Percentiles rank a stretch among this genome's conserved stretches.
Evolutionary conservation across 805 yeast species (phyloP).

Genomic region (Metschnikowia baotianmanensis): DNA sequence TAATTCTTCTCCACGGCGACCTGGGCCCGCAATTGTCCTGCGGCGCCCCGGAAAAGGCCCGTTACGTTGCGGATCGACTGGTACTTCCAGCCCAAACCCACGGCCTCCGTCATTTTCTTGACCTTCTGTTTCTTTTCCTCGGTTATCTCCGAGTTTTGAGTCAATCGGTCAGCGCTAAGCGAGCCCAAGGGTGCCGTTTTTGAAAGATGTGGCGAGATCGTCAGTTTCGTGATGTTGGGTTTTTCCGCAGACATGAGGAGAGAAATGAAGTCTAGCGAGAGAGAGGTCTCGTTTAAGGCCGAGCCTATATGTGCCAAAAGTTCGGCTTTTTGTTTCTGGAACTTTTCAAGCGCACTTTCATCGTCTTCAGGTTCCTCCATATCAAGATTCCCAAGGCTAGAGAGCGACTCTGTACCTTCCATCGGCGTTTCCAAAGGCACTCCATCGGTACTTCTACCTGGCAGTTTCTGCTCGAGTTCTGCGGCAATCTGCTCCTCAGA

Average conservation of each 20-base stretch:
- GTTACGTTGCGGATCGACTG: slow-evolving; percentile 62
- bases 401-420: not conserved
- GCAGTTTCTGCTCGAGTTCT: slow-evolving; percentile 37
- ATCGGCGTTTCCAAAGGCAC: slow-evolving; percentile 3
- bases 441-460: slow-evolving; percentile 7
- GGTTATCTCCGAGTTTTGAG: slow-evolving; percentile 18
- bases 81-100: slow-evolving; percentile 83
- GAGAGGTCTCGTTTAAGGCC: slow-evolving; percentile 85
- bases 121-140: slow-evolving; percentile 13
- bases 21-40: slow-evolving; percentile 50
- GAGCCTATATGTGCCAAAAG: slow-evolving; percentile 51
- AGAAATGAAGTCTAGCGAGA: slow-evolving; percentile 85
- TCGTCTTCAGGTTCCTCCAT: slow-evolving; percentile 8
- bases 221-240: slow-evolving; percentile 82
- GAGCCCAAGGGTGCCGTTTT: slow-evolving; percentile 77
- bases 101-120: slow-evolving; percentile 30
- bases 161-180: slow-evolving; percentile 49
- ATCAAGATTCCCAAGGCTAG: not conserved
- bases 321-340: slow-evolving; percentile 50
- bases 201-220: slow-evolving; percentile 82
- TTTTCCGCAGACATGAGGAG: slow-evolving; percentile 73
- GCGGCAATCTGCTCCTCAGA: slow-evolving; percentile 52
- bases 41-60: slow-evolving; percentile 48
- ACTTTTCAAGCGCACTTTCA: slow-evolving; percentile 25
- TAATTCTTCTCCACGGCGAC: slow-evolving; percentile 60